phyloP scores from a whole-genome alignment of 148 eudicot genomes.

The Tetragonia tetragonoides region DNA sequence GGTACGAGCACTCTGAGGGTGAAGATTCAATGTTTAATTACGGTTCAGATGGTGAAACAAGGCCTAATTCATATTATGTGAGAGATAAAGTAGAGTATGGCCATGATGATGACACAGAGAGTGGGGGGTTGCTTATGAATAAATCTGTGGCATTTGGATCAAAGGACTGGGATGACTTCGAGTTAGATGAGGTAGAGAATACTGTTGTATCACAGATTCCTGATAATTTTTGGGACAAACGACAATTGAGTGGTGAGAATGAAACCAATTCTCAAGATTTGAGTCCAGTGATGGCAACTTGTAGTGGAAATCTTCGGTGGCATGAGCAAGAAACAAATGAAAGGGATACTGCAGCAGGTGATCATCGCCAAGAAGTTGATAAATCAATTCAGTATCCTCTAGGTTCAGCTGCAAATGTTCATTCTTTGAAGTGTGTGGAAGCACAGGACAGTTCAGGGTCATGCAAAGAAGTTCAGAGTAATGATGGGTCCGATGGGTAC shows the following conservation, averaged over 20 bases:
- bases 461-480: slow-evolving; percentile 26
- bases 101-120: slow-evolving; percentile 23
- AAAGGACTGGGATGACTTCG: slow-evolving; percentile 87
- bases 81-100: slow-evolving; percentile 23
- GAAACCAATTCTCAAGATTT: slow-evolving; percentile 26
- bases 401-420: slow-evolving; percentile 29
- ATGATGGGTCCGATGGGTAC: slow-evolving; percentile 41
- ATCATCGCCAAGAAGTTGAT: slow-evolving; percentile 31
- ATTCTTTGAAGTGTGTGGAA: slow-evolving; percentile 23
- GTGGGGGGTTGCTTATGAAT: slow-evolving; percentile 59
- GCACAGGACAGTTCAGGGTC: slow-evolving; percentile 26
- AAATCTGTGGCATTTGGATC: slow-evolving; percentile 76
- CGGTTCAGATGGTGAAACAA: slow-evolving; percentile 64
- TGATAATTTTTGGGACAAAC: slow-evolving; percentile 35
- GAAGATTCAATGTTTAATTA: slow-evolving; percentile 85
- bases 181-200: slow-evolving; percentile 42
- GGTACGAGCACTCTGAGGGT: slow-evolving; percentile 80
- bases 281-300: slow-evolving; percentile 17
- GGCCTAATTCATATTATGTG: slow-evolving; percentile 30
- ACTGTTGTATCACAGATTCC: slow-evolving; percentile 25
- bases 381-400: slow-evolving; percentile 24
- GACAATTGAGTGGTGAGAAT: slow-evolving; percentile 22
- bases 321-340: slow-evolving; percentile 29
- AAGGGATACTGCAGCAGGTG: slow-evolving; percentile 17
- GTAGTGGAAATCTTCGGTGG: slow-evolving; percentile 19